Evolutionary conservation across 495 filamentous ascomycete genomes (phyloP).

Genomic region (Hypoxylon trugodes): DNA sequence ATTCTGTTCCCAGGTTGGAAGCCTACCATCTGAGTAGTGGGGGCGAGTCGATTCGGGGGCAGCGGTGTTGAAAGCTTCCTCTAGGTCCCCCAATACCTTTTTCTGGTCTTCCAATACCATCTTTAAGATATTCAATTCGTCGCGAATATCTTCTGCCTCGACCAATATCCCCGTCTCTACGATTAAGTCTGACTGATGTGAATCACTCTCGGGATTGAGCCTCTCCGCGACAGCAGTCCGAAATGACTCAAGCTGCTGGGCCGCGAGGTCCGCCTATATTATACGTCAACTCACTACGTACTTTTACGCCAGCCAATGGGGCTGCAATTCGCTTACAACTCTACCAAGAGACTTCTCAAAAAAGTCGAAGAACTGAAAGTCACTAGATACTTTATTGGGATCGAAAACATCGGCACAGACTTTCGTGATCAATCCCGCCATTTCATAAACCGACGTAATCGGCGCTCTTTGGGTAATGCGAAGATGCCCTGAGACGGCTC

Average conservation of each 20-base stretch:
- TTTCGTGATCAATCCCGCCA: background rate
- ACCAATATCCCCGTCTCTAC: background rate
- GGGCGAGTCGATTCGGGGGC: background rate
- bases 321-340: background rate
- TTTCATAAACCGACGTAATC: background rate
- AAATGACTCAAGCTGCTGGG: background rate
- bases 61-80: background rate
- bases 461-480: background rate
- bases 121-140: background rate
- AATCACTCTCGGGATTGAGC: background rate
- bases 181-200: background rate
- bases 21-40: background rate
- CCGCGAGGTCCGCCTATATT: background rate
- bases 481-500: background rate
- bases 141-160: background rate
- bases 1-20: background rate
- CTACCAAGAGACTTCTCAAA: background rate
- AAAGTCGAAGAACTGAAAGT: background rate
- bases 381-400: background rate
- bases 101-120: background rate
- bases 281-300: no score
- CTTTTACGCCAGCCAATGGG: no score
- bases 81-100: background rate
- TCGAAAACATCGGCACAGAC: background rate
- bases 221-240: background rate